These are phyloP conservation scores for Scutellaria barbata DNA, from an alignment of 257 asterid species.

Conservation along the genomic window DNA sequence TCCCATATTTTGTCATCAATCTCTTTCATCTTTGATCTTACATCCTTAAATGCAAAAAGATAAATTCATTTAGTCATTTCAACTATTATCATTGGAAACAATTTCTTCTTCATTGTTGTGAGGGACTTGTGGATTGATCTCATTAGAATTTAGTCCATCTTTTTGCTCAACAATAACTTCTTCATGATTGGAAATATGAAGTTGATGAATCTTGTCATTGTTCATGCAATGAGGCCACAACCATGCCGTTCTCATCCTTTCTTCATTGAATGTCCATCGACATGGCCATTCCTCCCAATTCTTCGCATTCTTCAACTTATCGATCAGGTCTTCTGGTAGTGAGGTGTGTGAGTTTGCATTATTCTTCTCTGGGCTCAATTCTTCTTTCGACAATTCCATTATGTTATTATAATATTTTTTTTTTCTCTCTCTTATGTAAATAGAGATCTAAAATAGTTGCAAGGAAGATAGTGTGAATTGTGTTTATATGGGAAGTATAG, in stretches of 20 bases:
- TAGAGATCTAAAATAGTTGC: neutral
- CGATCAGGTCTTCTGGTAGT: conserved; percentile 31
- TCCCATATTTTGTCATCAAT: conserved; percentile 3
- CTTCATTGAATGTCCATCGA: conserved; percentile 41
- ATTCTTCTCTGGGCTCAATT: neutral
- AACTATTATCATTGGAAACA: neutral
- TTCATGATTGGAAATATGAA: neutral
- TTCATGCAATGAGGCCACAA: conserved; percentile 23
- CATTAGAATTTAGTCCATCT: neutral
- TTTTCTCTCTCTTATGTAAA: neutral
- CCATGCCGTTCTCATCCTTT: conserved; percentile 32
- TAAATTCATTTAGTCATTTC: neutral
- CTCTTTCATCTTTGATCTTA: neutral
- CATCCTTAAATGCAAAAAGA: neutral
- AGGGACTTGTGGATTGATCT: neutral
- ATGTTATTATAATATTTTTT: neutral
- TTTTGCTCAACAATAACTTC: neutral
- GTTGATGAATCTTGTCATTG: neutral
- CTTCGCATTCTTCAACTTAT: conserved; percentile 35
- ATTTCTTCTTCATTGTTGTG: neutral
- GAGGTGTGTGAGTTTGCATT: conserved; percentile 8
- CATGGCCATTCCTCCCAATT: conserved; percentile 49
- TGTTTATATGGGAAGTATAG: neutral
- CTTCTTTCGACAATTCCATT: conserved; percentile 14
- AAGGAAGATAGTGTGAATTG: neutral